Conservation (phyloP, 2,329 filamentous ascomycete species). For the Penicillium aurantiogriseum region DNA sequence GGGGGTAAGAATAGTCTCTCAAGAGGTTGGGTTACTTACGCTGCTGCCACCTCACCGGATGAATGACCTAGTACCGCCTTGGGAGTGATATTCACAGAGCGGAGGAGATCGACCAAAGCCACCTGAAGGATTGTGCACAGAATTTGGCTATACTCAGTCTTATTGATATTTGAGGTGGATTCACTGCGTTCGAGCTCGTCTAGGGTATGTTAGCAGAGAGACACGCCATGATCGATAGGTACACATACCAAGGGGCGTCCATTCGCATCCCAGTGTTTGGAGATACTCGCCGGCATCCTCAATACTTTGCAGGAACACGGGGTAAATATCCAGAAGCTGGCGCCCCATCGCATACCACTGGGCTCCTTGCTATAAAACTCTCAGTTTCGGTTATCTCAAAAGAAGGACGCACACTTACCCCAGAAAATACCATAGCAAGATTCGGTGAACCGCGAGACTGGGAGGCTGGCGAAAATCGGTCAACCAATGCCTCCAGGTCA, state of each 20-base stretch:
- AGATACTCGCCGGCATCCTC: slow-evolving; percentile 12
- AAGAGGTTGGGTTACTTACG: slow-evolving; percentile 13
- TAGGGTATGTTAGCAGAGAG: not conserved
- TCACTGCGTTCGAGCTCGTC: not conserved
- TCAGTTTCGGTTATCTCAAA: not conserved
- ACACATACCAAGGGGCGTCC: slow-evolving; percentile 8
- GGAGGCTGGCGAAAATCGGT: not conserved
- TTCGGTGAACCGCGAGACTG: not conserved
- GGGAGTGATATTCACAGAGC: slow-evolving; percentile 13
- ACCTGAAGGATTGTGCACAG: slow-evolving; percentile 27
- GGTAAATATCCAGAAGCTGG: slow-evolving; percentile 19
- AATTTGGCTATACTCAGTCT: slow-evolving; percentile 22
- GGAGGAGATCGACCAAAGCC: slow-evolving; percentile 22
- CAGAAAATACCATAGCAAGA: not conserved
- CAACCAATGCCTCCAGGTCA: not conserved
- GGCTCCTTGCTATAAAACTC: slow-evolving; percentile 23
- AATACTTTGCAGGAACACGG: slow-evolving; percentile 12
- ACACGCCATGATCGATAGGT: not conserved
- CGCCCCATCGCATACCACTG: slow-evolving; percentile 32
- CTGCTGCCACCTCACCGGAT: slow-evolving; percentile 28
- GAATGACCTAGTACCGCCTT: slow-evolving; percentile 25
- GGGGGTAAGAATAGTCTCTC: not conserved
- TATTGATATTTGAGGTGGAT: slow-evolving; percentile 13
- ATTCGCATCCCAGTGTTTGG: slow-evolving; percentile 10
- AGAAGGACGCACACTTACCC: not conserved